Evolutionary conservation across 306 rosid species (phyloP), one percentile per base, ranked within the genome.

Genomic region (Echinosophora koreensis): DNA sequence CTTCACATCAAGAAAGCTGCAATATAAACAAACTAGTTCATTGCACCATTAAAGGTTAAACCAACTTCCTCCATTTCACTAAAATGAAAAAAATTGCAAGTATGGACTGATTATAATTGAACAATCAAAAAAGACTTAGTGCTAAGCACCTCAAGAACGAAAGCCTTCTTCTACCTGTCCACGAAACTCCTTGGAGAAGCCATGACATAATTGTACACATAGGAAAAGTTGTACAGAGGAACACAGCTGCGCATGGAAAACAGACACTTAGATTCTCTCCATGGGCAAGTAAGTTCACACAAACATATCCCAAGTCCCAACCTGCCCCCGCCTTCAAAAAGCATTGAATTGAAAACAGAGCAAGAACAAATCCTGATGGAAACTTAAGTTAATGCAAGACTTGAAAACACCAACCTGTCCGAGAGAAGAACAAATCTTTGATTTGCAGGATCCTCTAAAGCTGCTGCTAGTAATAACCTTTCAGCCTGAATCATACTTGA

Each of bases 341-440:
- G 51, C n/a, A n/a, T n/a, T n/a, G n/a, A 34, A 10, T 15, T 22
- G 16, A 50, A 62, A 50, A 18, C 28, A 64, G 18, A 46, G 10
- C 44, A 38, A 59, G 34, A 49, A 46, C 27, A 62, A 49, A 50
- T 37, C 61, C 72, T 11, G 15, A 9, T 3, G 38, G 73, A 68
- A 68, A 81, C 71, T 35, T 16, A 37, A 30, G 37, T 34, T 51
- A n/a, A 18, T 18, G 18, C 54, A 57, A 54, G 56, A 1, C 50
- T 35, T 22, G 4, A 63, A 59, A 77, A 22, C 44, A 87, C 78
- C 2, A 74, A 95, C 99, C 99, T 90, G 59, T 95, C 99, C 1
- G 99, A 95, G 51, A 95, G 96, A 73, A 95, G 96, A 82, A 92
- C 88, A 81, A 95, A 95, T 95, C 98, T 89, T 66, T 88, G 99